Percentiles rank a stretch among this genome's conserved stretches.
These are phyloP conservation scores for Aspergillus ostianus DNA, from an alignment of 495 filamentous ascomycete genomes.

Conservation along the genomic window DNA sequence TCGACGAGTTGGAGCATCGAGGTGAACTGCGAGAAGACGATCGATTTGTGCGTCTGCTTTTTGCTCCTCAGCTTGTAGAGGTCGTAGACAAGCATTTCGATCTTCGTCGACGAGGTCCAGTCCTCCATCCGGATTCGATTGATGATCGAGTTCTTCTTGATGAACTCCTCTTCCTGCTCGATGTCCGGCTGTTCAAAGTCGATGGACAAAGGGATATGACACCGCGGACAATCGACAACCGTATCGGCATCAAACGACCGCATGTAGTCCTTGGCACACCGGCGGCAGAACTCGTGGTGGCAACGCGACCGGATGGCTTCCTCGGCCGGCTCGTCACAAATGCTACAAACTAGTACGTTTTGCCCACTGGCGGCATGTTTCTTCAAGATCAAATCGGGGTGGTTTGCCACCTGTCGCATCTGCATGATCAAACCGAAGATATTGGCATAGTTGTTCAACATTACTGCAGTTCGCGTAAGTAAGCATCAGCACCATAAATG, in stretches of 20 bases:
- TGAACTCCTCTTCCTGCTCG: conserved; percentile 75
- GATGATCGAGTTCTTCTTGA: conserved; percentile 95
- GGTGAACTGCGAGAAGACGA: conserved; percentile 71
- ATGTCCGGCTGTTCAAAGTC: conserved; percentile 93
- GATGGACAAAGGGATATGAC: conserved; percentile 84
- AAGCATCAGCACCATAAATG: no score
- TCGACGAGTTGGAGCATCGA: conserved; percentile 79
- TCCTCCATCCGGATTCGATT: conserved; percentile 96
- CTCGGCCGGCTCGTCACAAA: conserved; percentile 94
- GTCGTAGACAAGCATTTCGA: conserved; percentile 92
- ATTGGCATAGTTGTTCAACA: conserved; percentile 92
- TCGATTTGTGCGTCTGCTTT: conserved; percentile 88
- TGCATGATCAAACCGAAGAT: conserved; percentile 89
- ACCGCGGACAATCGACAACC: conserved; percentile 80
- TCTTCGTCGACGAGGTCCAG: conserved; percentile 97
- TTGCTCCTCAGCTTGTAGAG: conserved; percentile 83
- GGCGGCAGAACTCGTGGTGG: conserved; percentile 92
- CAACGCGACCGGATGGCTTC: conserved; percentile 90
- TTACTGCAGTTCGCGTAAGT: conserved; percentile 34
- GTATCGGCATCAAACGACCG: conserved; percentile 61
- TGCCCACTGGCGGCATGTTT: conserved; percentile 82
- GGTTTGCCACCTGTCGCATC: conserved; percentile 95
- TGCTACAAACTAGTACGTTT: conserved; percentile 85
- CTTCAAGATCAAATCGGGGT: conserved; percentile 90
- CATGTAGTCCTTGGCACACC: conserved; percentile 83